Percentiles rank a stretch among this genome's conserved stretches.
Evolutionary conservation across 768 basidiomycete genomes (phyloP).

Genomic region (Mrakia blollopis): DNA sequence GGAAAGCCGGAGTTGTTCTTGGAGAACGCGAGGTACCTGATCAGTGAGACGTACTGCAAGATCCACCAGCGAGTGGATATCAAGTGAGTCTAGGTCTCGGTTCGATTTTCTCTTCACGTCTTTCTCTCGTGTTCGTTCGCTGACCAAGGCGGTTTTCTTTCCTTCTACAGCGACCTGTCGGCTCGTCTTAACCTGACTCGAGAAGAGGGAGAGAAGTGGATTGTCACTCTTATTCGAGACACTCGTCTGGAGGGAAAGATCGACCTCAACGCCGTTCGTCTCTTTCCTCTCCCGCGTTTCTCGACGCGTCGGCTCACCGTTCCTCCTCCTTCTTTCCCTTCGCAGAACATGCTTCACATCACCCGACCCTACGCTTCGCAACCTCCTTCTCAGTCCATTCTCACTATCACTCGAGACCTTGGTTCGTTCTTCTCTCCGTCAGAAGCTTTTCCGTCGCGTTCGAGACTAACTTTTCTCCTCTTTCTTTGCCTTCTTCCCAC

Average conservation of each 20-base stretch:
- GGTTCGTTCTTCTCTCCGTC: constrained; percentile 10
- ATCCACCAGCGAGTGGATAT: constrained; percentile 63
- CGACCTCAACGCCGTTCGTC: constrained; percentile 80
- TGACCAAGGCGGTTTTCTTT: background rate
- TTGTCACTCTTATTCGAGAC: constrained; percentile 96
- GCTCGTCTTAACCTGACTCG: constrained; percentile 86
- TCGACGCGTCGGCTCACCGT: background rate
- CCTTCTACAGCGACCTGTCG: constrained; percentile 69
- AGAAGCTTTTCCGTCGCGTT: background rate
- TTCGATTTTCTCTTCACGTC: background rate
- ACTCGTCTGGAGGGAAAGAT: constrained; percentile 95
- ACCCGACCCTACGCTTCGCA: constrained; percentile 56
- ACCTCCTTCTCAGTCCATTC: constrained; percentile 31
- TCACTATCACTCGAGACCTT: constrained; percentile 31
- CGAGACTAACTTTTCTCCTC: too few relatives aligned
- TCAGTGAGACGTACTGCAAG: constrained; percentile 95
- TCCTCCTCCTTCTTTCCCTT: background rate
- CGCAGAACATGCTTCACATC: constrained; percentile 91
- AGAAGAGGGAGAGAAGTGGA: constrained; percentile 98
- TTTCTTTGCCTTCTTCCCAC: background rate
- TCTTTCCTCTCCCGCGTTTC: background rate
- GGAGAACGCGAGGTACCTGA: constrained; percentile 91
- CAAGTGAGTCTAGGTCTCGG: constrained; percentile 19
- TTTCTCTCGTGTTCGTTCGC: background rate
- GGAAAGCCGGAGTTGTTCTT: constrained; percentile 53